phyloP scores from a whole-genome alignment of 345 rosid genomes.

The Dimocarpus longan region DNA sequence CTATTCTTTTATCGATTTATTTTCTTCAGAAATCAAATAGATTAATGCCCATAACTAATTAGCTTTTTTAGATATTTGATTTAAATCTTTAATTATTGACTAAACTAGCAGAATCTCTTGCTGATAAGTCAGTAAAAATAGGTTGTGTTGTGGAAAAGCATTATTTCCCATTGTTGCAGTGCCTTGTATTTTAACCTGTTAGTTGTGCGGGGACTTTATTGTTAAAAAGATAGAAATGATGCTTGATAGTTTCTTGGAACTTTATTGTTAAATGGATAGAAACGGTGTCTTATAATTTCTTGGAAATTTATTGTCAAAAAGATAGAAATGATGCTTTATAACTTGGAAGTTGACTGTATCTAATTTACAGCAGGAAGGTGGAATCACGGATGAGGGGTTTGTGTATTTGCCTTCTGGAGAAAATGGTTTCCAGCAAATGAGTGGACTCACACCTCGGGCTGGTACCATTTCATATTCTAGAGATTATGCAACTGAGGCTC shows the following conservation, averaged over 20 bases:
- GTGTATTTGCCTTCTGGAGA: conserved; percentile 57
- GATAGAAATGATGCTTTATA: neutral
- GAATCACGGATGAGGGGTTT: conserved; percentile 52
- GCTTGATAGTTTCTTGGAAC: neutral
- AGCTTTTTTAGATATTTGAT: neutral
- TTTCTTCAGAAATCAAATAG: conserved; percentile 1
- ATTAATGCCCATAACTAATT: neutral
- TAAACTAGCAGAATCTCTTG: no score
- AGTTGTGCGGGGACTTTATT: neutral
- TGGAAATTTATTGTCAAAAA: neutral
- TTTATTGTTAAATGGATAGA: no score
- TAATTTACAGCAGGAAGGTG: conserved; percentile 48
- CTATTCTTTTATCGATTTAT: conserved; percentile 15
- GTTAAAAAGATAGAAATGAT: neutral
- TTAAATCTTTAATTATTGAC: neutral
- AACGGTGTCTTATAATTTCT: no score
- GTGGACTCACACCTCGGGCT: conserved; percentile 41
- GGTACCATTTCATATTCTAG: conserved; percentile 30
- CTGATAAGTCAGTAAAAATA: neutral
- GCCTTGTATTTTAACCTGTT: neutral
- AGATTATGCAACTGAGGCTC: conserved; percentile 40
- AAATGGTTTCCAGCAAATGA: conserved; percentile 45
- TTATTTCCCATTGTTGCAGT: neutral
- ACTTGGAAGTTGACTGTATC: conserved; percentile 16
- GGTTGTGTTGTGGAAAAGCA: neutral